Conservation (phyloP, 2,329 filamentous ascomycete genomes). For the Colletotrichum tropicicola region DNA sequence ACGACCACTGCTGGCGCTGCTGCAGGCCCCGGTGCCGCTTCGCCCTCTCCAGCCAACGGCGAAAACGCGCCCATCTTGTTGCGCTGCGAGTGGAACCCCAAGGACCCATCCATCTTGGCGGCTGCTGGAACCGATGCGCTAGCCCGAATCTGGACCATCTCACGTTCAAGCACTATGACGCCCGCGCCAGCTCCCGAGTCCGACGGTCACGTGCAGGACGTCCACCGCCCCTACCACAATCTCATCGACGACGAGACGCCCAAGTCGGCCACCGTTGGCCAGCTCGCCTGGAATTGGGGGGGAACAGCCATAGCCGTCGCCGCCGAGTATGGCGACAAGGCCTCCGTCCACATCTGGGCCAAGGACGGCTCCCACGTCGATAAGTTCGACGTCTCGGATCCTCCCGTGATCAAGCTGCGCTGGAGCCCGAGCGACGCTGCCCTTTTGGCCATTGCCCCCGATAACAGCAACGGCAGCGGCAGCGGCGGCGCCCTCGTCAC, state of each 20-base stretch:
- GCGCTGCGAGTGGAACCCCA: conserved; percentile 76
- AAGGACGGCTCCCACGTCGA: conserved; percentile 61
- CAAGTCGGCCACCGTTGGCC: conserved; percentile 62
- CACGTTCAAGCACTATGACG: conserved; percentile 56
- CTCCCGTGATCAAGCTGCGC: conserved; percentile 68
- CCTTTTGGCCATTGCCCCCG: conserved; percentile 66
- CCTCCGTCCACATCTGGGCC: conserved; percentile 64
- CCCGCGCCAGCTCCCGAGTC: conserved; percentile 20
- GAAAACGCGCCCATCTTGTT: conserved; percentile 69
- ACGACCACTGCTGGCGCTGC: conserved; percentile 44
- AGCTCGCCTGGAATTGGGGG: conserved; percentile 68
- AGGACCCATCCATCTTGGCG: conserved; percentile 71
- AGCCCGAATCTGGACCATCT: conserved; percentile 74
- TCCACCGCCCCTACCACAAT: conserved; percentile 51
- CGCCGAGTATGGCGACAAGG: conserved; percentile 62
- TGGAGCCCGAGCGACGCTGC: conserved; percentile 66
- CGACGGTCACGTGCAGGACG: conserved; percentile 53
- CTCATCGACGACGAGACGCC: conserved; percentile 64
- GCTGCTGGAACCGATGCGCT: conserved; percentile 75
- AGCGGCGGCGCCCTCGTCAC: conserved; percentile 61
- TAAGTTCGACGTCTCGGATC: conserved; percentile 64
- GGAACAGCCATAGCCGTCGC: conserved; percentile 66
- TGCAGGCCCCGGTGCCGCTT: conserved; percentile 36
- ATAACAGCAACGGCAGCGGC: conserved; percentile 42
- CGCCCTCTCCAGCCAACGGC: conserved; percentile 42